Conservation (phyloP, 495 filamentous ascomycete species). For the Hypoxylon intermedium region DNA sequence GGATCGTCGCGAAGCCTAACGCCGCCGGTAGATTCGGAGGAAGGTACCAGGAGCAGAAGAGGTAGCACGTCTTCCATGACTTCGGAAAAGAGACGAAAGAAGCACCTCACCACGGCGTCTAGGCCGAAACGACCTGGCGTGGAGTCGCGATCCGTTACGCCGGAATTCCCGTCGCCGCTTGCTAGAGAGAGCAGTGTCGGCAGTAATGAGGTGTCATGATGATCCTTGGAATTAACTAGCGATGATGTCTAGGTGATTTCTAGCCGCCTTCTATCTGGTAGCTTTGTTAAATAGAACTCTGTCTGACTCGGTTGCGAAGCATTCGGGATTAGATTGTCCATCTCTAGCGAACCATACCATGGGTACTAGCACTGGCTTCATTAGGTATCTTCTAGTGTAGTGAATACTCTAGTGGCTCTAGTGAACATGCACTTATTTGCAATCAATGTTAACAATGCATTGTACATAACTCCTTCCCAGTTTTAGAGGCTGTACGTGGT, state of each 20-base stretch:
- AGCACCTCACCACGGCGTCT: conserved; percentile 43
- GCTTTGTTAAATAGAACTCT: too few relatives aligned
- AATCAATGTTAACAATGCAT: too few relatives aligned
- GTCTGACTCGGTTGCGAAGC: too few relatives aligned
- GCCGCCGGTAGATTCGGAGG: conserved; percentile 56
- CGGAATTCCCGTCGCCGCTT: conserved; percentile 59
- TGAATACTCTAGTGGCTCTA: too few relatives aligned
- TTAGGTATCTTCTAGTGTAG: too few relatives aligned
- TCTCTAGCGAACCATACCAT: too few relatives aligned
- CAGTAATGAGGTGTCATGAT: conserved; percentile 24
- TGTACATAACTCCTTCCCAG: too few relatives aligned
- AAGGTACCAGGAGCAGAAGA: conserved; percentile 47
- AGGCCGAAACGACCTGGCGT: conserved; percentile 46
- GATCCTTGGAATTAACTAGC: background rate
- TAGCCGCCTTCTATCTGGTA: background rate
- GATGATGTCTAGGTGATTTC: background rate
- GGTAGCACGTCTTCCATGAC: conserved; percentile 55
- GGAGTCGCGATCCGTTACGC: conserved; percentile 58
- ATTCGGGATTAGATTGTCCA: too few relatives aligned
- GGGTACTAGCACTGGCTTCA: too few relatives aligned
- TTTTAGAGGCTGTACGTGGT: too few relatives aligned
- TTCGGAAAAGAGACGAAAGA: conserved; percentile 59
- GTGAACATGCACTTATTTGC: too few relatives aligned
- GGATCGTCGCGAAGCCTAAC: conserved; percentile 58
- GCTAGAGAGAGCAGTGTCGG: conserved; percentile 55